These are phyloP conservation scores for Carex arenaria DNA, from an alignment of 202 grass and related monocot genomes.

Conservation along the genomic window DNA sequence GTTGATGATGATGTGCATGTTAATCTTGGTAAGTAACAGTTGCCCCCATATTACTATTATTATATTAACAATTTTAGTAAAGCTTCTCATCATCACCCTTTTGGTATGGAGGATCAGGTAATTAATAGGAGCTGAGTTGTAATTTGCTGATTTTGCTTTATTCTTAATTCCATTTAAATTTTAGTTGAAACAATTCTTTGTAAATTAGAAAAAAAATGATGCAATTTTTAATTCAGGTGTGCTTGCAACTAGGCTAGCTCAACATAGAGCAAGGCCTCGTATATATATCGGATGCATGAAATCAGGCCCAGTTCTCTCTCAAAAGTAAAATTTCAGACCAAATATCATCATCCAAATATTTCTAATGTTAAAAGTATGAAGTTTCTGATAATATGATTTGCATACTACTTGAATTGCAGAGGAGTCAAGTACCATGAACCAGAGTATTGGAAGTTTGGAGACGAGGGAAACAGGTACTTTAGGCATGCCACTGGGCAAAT, in stretches of 20 bases:
- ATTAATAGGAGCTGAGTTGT: not conserved
- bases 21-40: conserved; percentile 58
- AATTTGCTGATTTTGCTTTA: not conserved
- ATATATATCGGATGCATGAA: conserved; percentile 99
- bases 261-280: conserved; percentile 51
- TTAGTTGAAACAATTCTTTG: not conserved
- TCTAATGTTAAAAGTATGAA: not conserved
- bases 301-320: conserved; percentile 73
- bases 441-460: conserved; percentile 95
- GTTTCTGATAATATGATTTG: not conserved
- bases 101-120: not conserved
- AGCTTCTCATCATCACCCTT: not conserved
- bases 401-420: conserved; percentile 24
- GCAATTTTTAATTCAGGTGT: conserved; percentile 36
- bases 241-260: conserved; percentile 48
- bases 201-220: not conserved
- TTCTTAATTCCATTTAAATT: not conserved
- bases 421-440: conserved; percentile 93
- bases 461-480: conserved; percentile 89
- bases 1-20: conserved; percentile 97
- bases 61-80: not conserved
- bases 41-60: not conserved
- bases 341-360: conserved; percentile 1
- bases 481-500: conserved; percentile 93
- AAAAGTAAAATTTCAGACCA: conserved; percentile 42